Conservation (phyloP, 2,329 filamentous ascomycete genomes). For the Lachnum nothofagi region DNA sequence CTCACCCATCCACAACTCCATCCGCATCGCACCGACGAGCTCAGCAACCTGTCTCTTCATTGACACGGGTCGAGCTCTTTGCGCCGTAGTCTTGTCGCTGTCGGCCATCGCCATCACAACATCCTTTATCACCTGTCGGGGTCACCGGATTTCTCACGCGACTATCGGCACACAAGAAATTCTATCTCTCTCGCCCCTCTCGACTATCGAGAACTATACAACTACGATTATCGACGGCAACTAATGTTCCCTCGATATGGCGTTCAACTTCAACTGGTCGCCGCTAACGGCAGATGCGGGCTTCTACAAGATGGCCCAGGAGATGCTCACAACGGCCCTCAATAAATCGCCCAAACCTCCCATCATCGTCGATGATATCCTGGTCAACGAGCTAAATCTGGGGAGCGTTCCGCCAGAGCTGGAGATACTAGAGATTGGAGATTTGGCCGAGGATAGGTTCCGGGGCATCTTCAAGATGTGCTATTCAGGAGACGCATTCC, state of each 20-base stretch:
- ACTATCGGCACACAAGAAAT: slow-evolving; percentile 8
- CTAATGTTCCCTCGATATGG: slow-evolving; percentile 56
- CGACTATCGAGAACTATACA: neutral
- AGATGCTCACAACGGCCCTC: slow-evolving; percentile 87
- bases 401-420: slow-evolving; percentile 90
- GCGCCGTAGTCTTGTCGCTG: slow-evolving; percentile 1
- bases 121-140: slow-evolving; percentile 18
- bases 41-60: slow-evolving; percentile 20
- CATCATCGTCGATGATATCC: slow-evolving; percentile 98
- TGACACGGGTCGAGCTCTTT: slow-evolving; percentile 14
- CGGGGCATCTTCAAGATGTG: slow-evolving; percentile 99
- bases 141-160: slow-evolving; percentile 21
- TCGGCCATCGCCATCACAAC: slow-evolving; percentile 3
- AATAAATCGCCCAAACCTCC: slow-evolving; percentile 98
- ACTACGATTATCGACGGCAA: neutral
- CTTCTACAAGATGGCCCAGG: slow-evolving; percentile 84
- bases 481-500: slow-evolving; percentile 89
- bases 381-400: slow-evolving; percentile 95
- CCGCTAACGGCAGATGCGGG: slow-evolving; percentile 91
- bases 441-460: slow-evolving; percentile 94
- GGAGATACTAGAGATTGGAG: slow-evolving; percentile 95
- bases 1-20: neutral
- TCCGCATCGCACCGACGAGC: slow-evolving; percentile 1
- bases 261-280: slow-evolving; percentile 99
- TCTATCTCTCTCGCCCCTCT: slow-evolving; percentile 4